These are phyloP conservation scores for Cercophora scortea DNA, from an alignment of 495 filamentous ascomycete genomes.

Conservation along the genomic window DNA sequence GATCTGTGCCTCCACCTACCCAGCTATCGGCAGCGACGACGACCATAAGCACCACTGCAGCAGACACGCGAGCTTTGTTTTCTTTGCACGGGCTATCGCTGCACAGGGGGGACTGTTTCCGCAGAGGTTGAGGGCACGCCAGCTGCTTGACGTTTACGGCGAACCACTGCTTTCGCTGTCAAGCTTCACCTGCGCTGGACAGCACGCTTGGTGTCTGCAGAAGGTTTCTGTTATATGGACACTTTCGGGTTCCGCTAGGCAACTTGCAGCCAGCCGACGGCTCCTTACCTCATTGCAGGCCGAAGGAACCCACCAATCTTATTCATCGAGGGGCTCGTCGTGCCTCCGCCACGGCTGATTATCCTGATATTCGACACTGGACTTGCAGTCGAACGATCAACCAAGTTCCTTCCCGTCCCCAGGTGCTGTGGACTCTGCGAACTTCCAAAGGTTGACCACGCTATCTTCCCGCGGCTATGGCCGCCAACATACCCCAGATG, in stretches of 20 bases:
- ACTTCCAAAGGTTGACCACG: slow-evolving; percentile 8
- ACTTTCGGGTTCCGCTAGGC: slow-evolving; percentile 16
- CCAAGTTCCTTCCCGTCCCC: neutral
- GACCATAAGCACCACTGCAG: no score
- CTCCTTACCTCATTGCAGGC: slow-evolving; percentile 9
- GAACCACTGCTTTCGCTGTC: no score
- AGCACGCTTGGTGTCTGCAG: neutral
- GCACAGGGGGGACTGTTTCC: no score
- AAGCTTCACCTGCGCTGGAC: no score
- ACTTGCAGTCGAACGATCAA: neutral
- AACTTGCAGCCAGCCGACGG: slow-evolving; percentile 18
- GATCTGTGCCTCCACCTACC: no score
- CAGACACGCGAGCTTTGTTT: no score
- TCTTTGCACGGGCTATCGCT: no score
- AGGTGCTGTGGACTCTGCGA: neutral
- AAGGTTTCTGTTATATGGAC: slow-evolving; percentile 17
- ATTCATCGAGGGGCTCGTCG: no score
- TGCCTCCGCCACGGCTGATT: neutral
- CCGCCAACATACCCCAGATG: slow-evolving; percentile 41
- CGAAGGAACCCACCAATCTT: no score
- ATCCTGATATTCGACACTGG: neutral
- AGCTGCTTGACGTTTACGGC: no score
- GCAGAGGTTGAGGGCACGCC: no score
- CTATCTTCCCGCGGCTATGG: slow-evolving; percentile 34
- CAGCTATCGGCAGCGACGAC: no score